phyloP scores from a whole-genome alignment of 2,329 filamentous ascomycete species.

The Scedosporium boydii region DNA sequence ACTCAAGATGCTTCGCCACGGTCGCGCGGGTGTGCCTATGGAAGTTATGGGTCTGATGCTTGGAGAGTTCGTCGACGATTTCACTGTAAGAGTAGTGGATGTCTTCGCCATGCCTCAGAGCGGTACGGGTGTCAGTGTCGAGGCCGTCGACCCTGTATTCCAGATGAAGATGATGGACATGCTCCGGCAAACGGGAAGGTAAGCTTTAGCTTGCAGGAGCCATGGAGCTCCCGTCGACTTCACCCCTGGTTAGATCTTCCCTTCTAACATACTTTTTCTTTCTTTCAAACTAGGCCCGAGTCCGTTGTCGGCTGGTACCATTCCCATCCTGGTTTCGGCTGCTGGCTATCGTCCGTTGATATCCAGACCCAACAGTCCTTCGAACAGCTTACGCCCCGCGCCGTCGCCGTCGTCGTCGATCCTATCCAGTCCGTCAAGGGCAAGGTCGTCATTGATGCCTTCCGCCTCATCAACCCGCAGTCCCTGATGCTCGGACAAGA shows the following conservation, averaged over 20 bases:
- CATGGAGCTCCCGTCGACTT: too few relatives aligned
- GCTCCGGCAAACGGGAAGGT: conserved; percentile 94
- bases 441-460: conserved; percentile 98
- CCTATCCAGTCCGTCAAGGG: conserved; percentile 99
- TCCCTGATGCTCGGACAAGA: conserved; percentile 97
- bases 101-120: conserved; percentile 99
- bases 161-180: conserved; percentile 99
- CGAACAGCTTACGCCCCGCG: conserved; percentile 92
- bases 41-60: conserved; percentile 97
- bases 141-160: conserved; percentile 96
- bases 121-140: conserved; percentile 94
- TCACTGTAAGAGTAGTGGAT: conserved; percentile 85
- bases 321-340: conserved; percentile 97
- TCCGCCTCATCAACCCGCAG: conserved; percentile 96
- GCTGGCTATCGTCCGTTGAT: conserved; percentile 97
- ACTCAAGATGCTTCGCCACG: conserved; percentile 97
- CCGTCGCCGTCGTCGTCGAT: conserved; percentile 95
- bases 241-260: not conserved
- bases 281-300: conserved; percentile 57
- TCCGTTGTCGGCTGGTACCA: conserved; percentile 99
- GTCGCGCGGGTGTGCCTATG: conserved; percentile 96
- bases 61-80: conserved; percentile 42
- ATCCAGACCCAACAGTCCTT: conserved; percentile 99
- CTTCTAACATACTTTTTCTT: not conserved
- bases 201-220: conserved; percentile 18